A percentile compares a stretch with the other conserved stretches of the same genome.
phyloP scores from a whole-genome alignment of 352 stramenopile species.

The Vaucheria bursata region DNA sequence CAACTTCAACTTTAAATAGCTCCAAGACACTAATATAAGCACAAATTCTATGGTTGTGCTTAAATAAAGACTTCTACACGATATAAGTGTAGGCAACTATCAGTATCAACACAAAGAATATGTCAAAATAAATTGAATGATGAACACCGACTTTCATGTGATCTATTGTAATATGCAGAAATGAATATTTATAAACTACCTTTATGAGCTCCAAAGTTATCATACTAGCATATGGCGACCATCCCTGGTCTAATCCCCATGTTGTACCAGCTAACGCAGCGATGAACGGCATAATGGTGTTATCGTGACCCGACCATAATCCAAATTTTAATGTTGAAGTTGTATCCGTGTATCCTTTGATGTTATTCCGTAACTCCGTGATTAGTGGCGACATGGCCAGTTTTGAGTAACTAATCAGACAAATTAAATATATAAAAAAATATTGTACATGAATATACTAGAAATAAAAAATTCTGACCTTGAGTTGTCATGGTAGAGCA shows the following conservation, averaged over 20 bases:
- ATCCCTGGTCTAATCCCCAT: constrained; percentile 1
- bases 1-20: no score
- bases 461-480: background rate
- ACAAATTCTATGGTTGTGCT: no score
- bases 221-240: constrained; percentile 20
- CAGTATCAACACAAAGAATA: no score
- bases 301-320: constrained; percentile 33
- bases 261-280: constrained; percentile 14
- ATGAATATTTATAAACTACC: background rate
- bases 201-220: constrained; percentile 29
- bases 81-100: no score
- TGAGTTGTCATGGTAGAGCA: background rate
- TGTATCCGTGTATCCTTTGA: constrained; percentile 16
- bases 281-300: constrained; percentile 37
- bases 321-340: constrained; percentile 29
- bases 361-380: constrained; percentile 10
- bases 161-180: no score
- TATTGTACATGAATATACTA: background rate
- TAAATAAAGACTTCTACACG: no score
- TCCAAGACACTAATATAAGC: no score
- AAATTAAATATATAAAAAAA: background rate
- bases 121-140: no score
- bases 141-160: no score
- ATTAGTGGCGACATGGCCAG: constrained; percentile 37
- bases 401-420: constrained; percentile 22